Conservation (phyloP, 2,329 filamentous ascomycete species). For the Verticillium tricorpus region DNA sequence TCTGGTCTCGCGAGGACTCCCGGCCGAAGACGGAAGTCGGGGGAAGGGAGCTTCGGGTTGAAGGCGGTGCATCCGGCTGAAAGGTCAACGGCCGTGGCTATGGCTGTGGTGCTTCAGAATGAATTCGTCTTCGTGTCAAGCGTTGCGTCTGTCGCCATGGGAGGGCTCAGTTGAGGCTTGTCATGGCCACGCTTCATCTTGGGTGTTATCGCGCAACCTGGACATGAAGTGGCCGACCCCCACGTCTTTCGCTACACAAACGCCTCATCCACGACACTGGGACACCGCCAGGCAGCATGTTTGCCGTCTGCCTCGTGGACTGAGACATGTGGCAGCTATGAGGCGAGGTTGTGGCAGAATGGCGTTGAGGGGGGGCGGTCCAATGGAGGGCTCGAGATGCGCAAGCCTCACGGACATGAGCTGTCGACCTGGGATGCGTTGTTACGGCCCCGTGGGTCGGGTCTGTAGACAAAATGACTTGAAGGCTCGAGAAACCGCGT, state of each 20-base stretch:
- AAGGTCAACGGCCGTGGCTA: background rate
- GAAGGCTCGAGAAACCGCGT: background rate
- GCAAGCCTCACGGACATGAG: background rate
- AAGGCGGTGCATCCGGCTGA: background rate
- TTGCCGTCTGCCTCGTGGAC: background rate
- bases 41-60: background rate
- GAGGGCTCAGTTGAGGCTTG: background rate
- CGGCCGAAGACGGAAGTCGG: background rate
- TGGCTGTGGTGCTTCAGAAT: background rate
- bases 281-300: background rate
- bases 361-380: background rate
- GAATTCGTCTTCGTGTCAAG: background rate
- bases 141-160: background rate
- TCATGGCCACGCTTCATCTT: background rate
- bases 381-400: background rate
- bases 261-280: background rate
- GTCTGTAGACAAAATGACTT: background rate
- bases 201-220: background rate
- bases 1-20: background rate
- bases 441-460: background rate
- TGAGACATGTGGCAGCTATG: constrained; percentile 2
- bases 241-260: background rate
- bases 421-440: background rate
- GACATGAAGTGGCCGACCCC: background rate
- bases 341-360: constrained; percentile 3